Conservation (phyloP, 1,284 basidiomycete genomes). For the Vanrija sp. region DNA sequence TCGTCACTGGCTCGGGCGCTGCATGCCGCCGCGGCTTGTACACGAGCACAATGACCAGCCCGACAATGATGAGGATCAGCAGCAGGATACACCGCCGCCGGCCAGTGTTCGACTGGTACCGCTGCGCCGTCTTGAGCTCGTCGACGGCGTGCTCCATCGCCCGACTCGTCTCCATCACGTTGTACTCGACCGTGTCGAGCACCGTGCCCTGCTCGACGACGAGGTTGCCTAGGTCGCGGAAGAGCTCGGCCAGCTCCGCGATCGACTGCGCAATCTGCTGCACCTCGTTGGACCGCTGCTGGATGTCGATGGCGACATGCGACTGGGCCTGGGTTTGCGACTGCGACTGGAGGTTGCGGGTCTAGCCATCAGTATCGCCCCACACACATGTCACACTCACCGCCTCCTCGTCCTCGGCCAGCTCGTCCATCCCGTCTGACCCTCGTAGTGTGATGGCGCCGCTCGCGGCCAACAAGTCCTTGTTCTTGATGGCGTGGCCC, state of each 20-base stretch:
- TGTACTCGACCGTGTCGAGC: slow-evolving; percentile 94
- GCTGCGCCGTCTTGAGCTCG: slow-evolving; percentile 76
- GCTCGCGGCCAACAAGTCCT: slow-evolving; percentile 75
- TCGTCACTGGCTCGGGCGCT: background rate
- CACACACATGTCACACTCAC: slow-evolving; percentile 39
- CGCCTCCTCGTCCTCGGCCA: slow-evolving; percentile 79
- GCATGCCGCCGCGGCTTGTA: slow-evolving; percentile 43
- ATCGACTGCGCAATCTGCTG: slow-evolving; percentile 90
- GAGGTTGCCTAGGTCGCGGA: slow-evolving; percentile 86
- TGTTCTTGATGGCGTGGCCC: slow-evolving; percentile 90
- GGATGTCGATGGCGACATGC: slow-evolving; percentile 55
- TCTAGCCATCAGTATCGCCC: background rate
- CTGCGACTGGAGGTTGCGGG: slow-evolving; percentile 12
- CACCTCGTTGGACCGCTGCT: slow-evolving; percentile 69
- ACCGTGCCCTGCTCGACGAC: slow-evolving; percentile 98
- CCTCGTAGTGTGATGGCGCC: slow-evolving; percentile 76
- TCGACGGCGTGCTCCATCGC: slow-evolving; percentile 78
- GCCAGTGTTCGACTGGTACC: slow-evolving; percentile 90
- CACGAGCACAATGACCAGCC: slow-evolving; percentile 55
- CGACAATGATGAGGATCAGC: slow-evolving; percentile 81
- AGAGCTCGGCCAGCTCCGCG: slow-evolving; percentile 84
- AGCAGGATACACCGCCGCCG: slow-evolving; percentile 89
- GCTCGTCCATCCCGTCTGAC: slow-evolving; percentile 69
- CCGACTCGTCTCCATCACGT: slow-evolving; percentile 84
- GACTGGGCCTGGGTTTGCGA: slow-evolving; percentile 39